Evolutionary conservation across 148 eudicot species (phyloP).

Genomic region (Amaranthus cruentus): DNA sequence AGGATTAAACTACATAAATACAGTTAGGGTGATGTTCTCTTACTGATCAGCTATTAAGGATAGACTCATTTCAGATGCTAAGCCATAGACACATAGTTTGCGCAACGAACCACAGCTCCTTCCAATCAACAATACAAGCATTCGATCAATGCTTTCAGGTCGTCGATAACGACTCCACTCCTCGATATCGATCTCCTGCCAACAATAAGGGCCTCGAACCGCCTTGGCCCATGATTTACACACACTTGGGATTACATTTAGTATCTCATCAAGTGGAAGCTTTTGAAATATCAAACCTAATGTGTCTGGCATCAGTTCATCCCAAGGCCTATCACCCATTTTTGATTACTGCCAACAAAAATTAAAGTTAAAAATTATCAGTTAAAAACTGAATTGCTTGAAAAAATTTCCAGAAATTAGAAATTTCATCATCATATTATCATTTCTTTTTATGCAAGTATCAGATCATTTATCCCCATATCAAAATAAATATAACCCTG

Average conservation of each 20-base stretch:
- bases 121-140: conserved; percentile 53
- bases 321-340: conserved; percentile 68
- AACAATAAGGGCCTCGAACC: conserved; percentile 77
- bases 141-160: conserved; percentile 51
- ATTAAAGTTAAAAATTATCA: not conserved
- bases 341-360: conserved; percentile 18
- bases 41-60: conserved; percentile 67
- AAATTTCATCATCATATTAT: not conserved
- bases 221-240: conserved; percentile 70
- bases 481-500: not conserved
- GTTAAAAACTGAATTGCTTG: not conserved
- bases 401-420: not conserved
- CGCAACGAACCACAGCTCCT: conserved; percentile 64
- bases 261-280: conserved; percentile 58
- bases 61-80: conserved; percentile 36
- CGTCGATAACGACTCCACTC: conserved; percentile 61
- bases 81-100: conserved; percentile 57
- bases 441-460: not conserved
- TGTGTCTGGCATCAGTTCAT: conserved; percentile 61
- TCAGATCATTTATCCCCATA: conserved; percentile 1
- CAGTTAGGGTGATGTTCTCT: conserved; percentile 18
- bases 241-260: conserved; percentile 59
- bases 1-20: not conserved
- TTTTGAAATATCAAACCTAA: conserved; percentile 65
- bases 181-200: conserved; percentile 79